Evolutionary conservation across 2,329 filamentous ascomycete genomes (phyloP).

Genomic region (Diaporthe velutina): DNA sequence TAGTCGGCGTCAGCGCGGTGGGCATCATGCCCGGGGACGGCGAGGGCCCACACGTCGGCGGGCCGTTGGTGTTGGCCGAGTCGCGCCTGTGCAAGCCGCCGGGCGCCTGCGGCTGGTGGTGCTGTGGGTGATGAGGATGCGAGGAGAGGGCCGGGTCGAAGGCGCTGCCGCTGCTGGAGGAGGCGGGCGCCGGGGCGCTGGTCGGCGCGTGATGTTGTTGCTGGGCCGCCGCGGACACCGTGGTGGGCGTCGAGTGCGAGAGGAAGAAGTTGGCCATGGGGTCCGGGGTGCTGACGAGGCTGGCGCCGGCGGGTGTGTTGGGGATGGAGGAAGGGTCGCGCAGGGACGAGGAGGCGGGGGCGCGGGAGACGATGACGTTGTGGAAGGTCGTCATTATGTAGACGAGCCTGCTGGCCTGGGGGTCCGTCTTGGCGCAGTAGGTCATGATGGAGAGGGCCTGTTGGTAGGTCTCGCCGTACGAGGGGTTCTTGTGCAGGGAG

Average conservation of each 20-base stretch:
- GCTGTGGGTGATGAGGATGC: neutral
- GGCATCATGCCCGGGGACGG: conserved; percentile 30
- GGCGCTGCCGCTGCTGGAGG: conserved; percentile 1
- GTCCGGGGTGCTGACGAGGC: conserved; percentile 32
- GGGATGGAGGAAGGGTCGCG: conserved; percentile 35
- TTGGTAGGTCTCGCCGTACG: conserved; percentile 51
- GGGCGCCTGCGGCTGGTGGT: neutral
- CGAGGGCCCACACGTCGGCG: conserved; percentile 6
- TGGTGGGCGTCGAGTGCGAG: conserved; percentile 21
- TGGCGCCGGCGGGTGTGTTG: conserved; percentile 28
- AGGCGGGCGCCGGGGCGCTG: conserved; percentile 3
- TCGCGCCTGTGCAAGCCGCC: conserved; percentile 13
- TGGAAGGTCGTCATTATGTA: conserved; percentile 64
- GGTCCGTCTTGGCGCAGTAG: conserved; percentile 62
- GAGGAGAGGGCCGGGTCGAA: conserved; percentile 11
- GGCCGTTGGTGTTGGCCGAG: conserved; percentile 14
- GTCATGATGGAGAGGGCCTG: conserved; percentile 62
- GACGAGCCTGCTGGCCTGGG: conserved; percentile 62
- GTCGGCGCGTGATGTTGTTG: conserved; percentile 2
- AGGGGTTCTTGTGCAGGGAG: conserved; percentile 59
- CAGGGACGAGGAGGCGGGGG: conserved; percentile 9
- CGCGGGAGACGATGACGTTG: conserved; percentile 35
- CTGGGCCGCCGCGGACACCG: neutral
- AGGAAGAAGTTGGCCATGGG: conserved; percentile 40
- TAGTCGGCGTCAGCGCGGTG: conserved; percentile 32